Evolutionary conservation across 2,329 filamentous ascomycete genomes (phyloP).

Genomic region (Pyrenophora tritici-repentis): DNA sequence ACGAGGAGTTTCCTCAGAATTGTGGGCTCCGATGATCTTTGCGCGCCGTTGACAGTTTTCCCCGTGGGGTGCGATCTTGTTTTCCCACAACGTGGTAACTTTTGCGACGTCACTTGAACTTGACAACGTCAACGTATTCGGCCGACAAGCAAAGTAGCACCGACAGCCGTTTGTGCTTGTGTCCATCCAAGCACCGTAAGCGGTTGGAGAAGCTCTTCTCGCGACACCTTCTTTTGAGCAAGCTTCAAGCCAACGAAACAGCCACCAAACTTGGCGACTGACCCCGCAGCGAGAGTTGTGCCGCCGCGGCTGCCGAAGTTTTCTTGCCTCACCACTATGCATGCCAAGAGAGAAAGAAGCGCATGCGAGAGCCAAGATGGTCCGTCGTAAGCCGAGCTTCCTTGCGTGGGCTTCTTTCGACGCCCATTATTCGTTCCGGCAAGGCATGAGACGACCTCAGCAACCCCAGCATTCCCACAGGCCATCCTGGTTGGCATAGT

Average conservation of each 20-base stretch:
- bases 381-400: slow-evolving; percentile 36
- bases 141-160: slow-evolving; percentile 3
- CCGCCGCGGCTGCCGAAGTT: slow-evolving; percentile 18
- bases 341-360: slow-evolving; percentile 20
- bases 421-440: slow-evolving; percentile 18
- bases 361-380: slow-evolving; percentile 11
- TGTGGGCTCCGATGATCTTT: slow-evolving; percentile 27
- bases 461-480: not conserved
- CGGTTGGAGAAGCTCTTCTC: slow-evolving; percentile 29
- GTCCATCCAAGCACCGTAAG: slow-evolving; percentile 28
- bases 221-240: slow-evolving; percentile 21
- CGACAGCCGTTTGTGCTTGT: slow-evolving; percentile 2
- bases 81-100: slow-evolving; percentile 9
- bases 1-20: slow-evolving; percentile 14
- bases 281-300: slow-evolving; percentile 23
- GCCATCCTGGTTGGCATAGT: not conserved
- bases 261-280: slow-evolving; percentile 35
- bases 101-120: not conserved
- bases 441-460: not conserved
- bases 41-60: slow-evolving; percentile 14
- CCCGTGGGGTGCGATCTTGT: slow-evolving; percentile 30
- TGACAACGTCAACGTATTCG: not conserved
- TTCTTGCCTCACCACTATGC: slow-evolving; percentile 16
- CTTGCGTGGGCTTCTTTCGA: slow-evolving; percentile 43
- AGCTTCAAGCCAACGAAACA: slow-evolving; percentile 30